Percentiles rank a stretch among this genome's conserved stretches.
These are phyloP conservation scores for Priceomyces carsonii DNA, from an alignment of 805 yeast genomes.

Conservation along the genomic window DNA sequence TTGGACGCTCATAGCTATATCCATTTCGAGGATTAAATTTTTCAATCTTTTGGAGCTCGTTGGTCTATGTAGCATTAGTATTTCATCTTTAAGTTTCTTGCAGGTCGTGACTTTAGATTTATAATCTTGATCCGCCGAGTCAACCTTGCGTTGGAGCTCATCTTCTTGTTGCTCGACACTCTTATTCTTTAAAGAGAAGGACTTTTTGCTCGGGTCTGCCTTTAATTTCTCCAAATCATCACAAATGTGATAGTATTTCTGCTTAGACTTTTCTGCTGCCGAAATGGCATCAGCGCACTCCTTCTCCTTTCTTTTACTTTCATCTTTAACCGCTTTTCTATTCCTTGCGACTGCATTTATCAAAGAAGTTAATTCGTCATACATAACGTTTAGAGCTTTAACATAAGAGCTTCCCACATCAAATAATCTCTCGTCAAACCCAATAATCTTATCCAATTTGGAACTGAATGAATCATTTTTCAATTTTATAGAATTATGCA, in stretches of 20 bases:
- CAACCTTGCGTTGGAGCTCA: constrained; percentile 77
- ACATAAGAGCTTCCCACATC: constrained; percentile 76
- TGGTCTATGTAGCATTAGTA: constrained; percentile 76
- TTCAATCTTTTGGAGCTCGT: constrained; percentile 68
- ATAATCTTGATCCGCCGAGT: constrained; percentile 83
- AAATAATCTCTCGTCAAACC: constrained; percentile 71
- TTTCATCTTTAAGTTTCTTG: constrained; percentile 70
- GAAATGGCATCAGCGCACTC: constrained; percentile 80
- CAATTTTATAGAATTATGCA: constrained; percentile 46
- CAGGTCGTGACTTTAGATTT: constrained; percentile 73
- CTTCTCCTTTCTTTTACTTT: constrained; percentile 77
- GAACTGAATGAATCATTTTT: constrained; percentile 66
- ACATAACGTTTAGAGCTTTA: constrained; percentile 78
- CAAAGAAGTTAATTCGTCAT: constrained; percentile 77
- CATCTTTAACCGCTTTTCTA: constrained; percentile 80
- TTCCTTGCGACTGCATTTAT: constrained; percentile 67
- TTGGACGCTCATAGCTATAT: constrained; percentile 86
- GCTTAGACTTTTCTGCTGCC: constrained; percentile 86
- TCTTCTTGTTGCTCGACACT: constrained; percentile 89
- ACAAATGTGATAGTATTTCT: constrained; percentile 70
- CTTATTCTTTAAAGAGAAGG: constrained; percentile 76
- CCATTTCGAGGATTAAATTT: constrained; percentile 80
- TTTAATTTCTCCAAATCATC: constrained; percentile 83
- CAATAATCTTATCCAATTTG: constrained; percentile 68
- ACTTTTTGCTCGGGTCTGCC: constrained; percentile 81